phyloP scores from a whole-genome alignment of 495 filamentous ascomycete genomes.

The Tetracladium setigerum region DNA sequence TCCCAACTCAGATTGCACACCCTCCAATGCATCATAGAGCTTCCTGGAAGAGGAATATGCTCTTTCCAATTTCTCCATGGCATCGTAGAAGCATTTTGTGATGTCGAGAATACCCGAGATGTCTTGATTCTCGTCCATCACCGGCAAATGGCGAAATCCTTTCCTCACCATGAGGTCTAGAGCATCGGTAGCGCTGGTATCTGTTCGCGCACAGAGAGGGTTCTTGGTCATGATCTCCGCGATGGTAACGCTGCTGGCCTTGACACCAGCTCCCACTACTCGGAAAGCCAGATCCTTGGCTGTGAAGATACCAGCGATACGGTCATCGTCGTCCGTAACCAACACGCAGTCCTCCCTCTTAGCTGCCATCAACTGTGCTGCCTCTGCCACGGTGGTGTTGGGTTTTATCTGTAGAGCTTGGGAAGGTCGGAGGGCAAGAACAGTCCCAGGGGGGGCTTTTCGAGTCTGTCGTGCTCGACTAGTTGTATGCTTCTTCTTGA shows the following conservation, averaged over 20 bases:
- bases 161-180: constrained; percentile 97
- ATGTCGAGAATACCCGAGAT: constrained; percentile 98
- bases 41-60: constrained; percentile 95
- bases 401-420: constrained; percentile 98
- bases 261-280: constrained; percentile 88
- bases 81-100: constrained; percentile 99
- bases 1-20: constrained; percentile 96
- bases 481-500: constrained; percentile 83
- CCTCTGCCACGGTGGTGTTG: constrained; percentile 86
- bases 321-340: constrained; percentile 95
- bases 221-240: constrained; percentile 99
- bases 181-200: constrained; percentile 96
- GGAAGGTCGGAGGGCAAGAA: constrained; percentile 89
- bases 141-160: constrained; percentile 93
- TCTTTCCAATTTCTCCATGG: constrained; percentile 97
- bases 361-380: constrained; percentile 96
- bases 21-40: constrained; percentile 93
- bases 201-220: constrained; percentile 90
- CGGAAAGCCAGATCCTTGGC: constrained; percentile 98
- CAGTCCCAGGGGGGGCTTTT: constrained; percentile 92
- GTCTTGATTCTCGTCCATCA: constrained; percentile 99
- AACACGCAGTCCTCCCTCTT: constrained; percentile 99
- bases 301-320: constrained; percentile 97
- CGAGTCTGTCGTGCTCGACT: constrained; percentile 71
- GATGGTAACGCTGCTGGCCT: constrained; percentile 84